phyloP scores from a whole-genome alignment of 345 rosid genomes.

The Hibiscus mutabilis region DNA sequence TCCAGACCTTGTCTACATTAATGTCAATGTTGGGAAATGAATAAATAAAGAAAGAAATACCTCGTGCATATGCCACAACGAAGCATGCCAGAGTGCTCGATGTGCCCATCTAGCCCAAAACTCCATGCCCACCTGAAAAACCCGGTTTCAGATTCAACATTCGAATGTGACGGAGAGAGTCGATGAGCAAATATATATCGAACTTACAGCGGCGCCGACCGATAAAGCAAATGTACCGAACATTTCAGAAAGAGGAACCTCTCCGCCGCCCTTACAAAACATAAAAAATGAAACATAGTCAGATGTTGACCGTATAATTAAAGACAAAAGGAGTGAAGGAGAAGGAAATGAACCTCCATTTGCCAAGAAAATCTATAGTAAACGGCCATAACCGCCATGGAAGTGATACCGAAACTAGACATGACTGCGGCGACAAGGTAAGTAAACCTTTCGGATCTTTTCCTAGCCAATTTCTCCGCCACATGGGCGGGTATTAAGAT shows the following conservation, averaged over 20 bases:
- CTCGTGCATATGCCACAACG: background rate
- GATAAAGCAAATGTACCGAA: background rate
- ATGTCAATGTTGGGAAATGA: too few species aligned
- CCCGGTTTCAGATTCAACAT: background rate
- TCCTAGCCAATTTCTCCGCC: background rate
- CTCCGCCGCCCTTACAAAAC: background rate
- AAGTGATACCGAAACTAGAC: background rate
- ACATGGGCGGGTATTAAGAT: background rate
- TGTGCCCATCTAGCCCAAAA: background rate
- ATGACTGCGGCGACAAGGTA: background rate
- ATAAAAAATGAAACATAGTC: background rate
- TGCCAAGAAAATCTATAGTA: background rate
- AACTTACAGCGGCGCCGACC: background rate
- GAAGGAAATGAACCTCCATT: background rate
- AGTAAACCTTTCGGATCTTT: background rate
- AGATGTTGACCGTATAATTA: background rate
- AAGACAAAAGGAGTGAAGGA: background rate
- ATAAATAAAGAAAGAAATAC: background rate
- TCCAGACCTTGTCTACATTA: too few species aligned
- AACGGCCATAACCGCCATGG: background rate
- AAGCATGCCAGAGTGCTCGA: background rate
- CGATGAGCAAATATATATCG: background rate
- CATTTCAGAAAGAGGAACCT: background rate
- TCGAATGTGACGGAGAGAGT: background rate
- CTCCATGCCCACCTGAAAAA: background rate